Evolutionary conservation across 495 filamentous ascomycete genomes (phyloP).

Genomic region (Penicillium ucsense): DNA sequence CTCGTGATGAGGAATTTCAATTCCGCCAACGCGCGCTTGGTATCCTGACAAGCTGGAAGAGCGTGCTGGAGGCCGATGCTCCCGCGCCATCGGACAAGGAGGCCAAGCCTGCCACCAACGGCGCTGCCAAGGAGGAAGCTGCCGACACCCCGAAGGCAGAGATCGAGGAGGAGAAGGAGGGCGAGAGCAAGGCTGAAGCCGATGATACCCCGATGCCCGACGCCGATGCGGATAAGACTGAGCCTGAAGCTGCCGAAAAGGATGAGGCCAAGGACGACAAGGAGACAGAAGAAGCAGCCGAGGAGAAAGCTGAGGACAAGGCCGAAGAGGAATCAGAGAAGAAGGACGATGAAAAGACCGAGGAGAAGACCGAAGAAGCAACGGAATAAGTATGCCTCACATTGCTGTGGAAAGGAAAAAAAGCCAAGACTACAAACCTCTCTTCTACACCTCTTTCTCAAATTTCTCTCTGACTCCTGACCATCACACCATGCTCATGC

Average conservation of each 20-base stretch:
- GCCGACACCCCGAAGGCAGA: slow-evolving; percentile 34
- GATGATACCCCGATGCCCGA: slow-evolving; percentile 36
- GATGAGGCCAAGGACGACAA: not conserved
- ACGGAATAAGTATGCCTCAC: too few relatives aligned
- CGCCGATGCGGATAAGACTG: slow-evolving; percentile 16
- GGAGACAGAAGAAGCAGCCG: not conserved
- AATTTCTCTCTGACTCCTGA: too few relatives aligned
- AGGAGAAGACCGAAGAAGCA: too few relatives aligned
- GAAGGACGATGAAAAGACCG: not conserved
- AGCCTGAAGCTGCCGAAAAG: slow-evolving; percentile 8
- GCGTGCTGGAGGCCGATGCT: slow-evolving; percentile 52
- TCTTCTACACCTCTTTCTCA: too few relatives aligned
- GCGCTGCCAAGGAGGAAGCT: slow-evolving; percentile 37
- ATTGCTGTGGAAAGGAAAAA: too few relatives aligned
- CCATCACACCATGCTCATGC: too few relatives aligned
- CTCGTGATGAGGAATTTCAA: slow-evolving; percentile 71
- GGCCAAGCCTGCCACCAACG: slow-evolving; percentile 40
- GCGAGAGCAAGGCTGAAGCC: slow-evolving; percentile 26
- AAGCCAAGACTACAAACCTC: too few relatives aligned
- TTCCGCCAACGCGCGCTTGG: slow-evolving; percentile 71
- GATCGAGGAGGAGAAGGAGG: slow-evolving; percentile 37
- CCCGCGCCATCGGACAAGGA: slow-evolving; percentile 35
- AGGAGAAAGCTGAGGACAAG: slow-evolving; percentile 19
- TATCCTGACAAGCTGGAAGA: slow-evolving; percentile 75
- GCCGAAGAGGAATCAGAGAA: slow-evolving; percentile 11